These are phyloP conservation scores for Cercophora samala DNA, from an alignment of 495 filamentous ascomycete genomes.

Conservation along the genomic window DNA sequence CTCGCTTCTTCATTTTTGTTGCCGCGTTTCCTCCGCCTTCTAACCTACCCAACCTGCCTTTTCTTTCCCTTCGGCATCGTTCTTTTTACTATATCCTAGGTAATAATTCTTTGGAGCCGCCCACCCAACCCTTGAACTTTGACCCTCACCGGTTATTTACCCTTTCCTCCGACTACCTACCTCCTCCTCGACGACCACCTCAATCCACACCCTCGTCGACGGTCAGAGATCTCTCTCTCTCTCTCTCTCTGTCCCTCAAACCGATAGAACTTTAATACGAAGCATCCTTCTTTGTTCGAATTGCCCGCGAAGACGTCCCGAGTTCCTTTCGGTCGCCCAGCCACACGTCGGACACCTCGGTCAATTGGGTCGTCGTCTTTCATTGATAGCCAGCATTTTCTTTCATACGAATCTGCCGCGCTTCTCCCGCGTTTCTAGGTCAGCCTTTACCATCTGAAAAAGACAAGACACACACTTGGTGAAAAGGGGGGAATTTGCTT, in stretches of 20 bases:
- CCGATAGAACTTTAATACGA: slow-evolving; percentile 31
- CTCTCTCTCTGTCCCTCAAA: slow-evolving; percentile 28
- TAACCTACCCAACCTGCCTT: slow-evolving; percentile 27
- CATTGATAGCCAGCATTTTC: slow-evolving; percentile 27
- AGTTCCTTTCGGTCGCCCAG: slow-evolving; percentile 4
- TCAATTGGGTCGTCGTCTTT: slow-evolving; percentile 18
- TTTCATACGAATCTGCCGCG: slow-evolving; percentile 27
- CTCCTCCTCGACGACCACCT: slow-evolving; percentile 12
- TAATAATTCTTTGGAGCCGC: slow-evolving; percentile 4
- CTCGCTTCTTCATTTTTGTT: slow-evolving; percentile 30
- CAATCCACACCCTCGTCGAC: slow-evolving; percentile 12
- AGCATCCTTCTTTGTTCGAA: slow-evolving; percentile 26
- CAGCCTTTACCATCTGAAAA: background rate
- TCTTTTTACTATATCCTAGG: slow-evolving; percentile 20
- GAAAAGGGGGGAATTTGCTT: slow-evolving; percentile 5
- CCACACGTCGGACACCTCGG: background rate
- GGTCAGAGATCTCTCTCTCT: slow-evolving; percentile 18
- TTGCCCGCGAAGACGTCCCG: background rate
- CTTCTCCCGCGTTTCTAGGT: slow-evolving; percentile 4
- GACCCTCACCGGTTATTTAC: background rate
- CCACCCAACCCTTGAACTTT: background rate
- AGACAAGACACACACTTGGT: background rate
- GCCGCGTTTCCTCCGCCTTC: slow-evolving; percentile 20
- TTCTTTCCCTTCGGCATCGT: slow-evolving; percentile 26
- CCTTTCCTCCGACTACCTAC: no score